Evolutionary conservation across 345 rosid genomes (phyloP).

Genomic region (Mercurialis annua): DNA sequence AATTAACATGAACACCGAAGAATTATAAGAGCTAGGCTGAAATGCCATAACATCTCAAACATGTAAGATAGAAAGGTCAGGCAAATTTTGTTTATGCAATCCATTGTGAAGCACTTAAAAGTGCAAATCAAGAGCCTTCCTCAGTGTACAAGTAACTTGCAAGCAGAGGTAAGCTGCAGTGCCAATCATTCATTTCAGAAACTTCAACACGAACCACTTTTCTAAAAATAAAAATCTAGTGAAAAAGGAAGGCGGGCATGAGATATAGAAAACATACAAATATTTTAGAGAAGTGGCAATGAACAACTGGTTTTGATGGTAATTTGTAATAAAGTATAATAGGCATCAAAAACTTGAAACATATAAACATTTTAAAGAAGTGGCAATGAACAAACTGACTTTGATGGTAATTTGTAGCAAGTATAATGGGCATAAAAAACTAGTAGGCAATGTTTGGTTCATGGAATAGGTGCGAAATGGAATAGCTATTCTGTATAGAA

Average conservation of each 20-base stretch:
- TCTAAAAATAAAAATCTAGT: background rate
- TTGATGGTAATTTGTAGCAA: background rate
- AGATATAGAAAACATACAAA: background rate
- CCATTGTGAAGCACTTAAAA: background rate
- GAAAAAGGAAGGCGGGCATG: background rate
- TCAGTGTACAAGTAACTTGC: background rate
- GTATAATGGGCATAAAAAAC: no score
- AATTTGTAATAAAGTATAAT: no score
- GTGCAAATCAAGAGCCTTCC: background rate
- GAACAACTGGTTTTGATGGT: background rate
- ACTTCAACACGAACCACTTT: background rate
- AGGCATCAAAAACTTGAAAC: no score
- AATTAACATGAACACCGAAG: background rate
- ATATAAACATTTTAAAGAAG: background rate
- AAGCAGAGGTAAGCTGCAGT: background rate
- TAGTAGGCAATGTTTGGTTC: no score
- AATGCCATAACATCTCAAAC: conserved; percentile 1
- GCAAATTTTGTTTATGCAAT: background rate
- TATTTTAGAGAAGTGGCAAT: background rate
- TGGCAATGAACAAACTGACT: background rate
- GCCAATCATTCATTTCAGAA: background rate
- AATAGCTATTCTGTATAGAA: no score
- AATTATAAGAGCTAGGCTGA: background rate
- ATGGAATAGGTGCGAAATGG: no score
- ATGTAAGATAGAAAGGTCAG: background rate